Evolutionary conservation across 1,139 yeast species (phyloP), one percentile per base, ranked within the genome.

Genomic region (Maudiozyma humilis): DNA sequence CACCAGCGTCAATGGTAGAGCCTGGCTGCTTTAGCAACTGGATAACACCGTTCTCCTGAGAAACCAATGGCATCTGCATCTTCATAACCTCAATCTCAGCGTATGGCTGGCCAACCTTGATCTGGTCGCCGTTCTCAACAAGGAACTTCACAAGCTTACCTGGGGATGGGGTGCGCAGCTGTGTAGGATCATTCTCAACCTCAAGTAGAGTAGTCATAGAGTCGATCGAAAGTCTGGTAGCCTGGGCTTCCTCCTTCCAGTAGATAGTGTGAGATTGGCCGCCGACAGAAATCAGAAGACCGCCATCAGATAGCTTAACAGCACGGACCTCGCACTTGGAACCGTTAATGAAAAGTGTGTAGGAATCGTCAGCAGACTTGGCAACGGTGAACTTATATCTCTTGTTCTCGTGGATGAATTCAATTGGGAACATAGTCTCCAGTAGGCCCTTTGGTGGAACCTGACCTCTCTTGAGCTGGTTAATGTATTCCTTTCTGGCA

Each of bases 41-140:
- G 42, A 89, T 88, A 48, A 78, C 72, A 73, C 99, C 99, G 60
- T 85, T 82, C 66, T 89, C 98, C 65, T 80, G 87, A 30, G 96
- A 91, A 59, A 87, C 72, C 60, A 89, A 73, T 42, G 94, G 94
- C 93, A 85, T 85, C 65, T 85, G 83, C 97, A 89, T 89, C 69
- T 91, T 91, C 99, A 91, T 91, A 55, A 91, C 98, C 71, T 91
- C 99, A 47, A 91, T 96, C 70, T 91, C 98, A 38, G 98, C 98
- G 61, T 79, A 93, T 38, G 96, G 80, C 69, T 91, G 95, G 49
- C 98, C 98, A 49, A 94, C 81, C 50, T 69, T 70, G 56, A 91
- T 78, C 59, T 89, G 97, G 53, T 91, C 98, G 54, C 98, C 98
- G 57, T 84, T 84, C 62, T 91, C 97, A 49, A 91, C 95, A 57